phyloP scores from a whole-genome alignment of 441 rosid genomes.

The Melastoma candidum region DNA sequence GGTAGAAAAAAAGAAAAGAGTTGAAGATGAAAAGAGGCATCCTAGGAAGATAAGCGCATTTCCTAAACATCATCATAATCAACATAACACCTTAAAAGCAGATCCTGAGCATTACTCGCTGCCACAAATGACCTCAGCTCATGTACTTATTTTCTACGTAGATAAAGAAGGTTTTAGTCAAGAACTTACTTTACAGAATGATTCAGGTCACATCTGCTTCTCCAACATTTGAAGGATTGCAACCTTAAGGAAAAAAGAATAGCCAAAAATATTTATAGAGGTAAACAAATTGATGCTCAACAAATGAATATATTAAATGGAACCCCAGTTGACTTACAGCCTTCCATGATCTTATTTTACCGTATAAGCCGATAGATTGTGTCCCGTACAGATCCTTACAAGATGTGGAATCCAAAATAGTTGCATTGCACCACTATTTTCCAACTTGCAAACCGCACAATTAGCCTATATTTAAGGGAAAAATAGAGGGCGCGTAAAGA shows the following conservation, averaged over 20 bases:
- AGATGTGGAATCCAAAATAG: constrained; percentile 73
- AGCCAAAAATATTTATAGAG: constrained; percentile 10
- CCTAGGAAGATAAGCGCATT: no score
- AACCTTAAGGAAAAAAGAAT: constrained; percentile 37
- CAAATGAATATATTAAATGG: constrained; percentile 7
- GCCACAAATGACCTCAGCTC: not conserved
- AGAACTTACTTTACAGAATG: constrained; percentile 72
- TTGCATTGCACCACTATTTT: constrained; percentile 65
- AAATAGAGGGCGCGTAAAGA: constrained; percentile 11
- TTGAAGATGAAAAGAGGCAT: no score
- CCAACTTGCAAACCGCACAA: constrained; percentile 93
- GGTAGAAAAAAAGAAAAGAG: no score
- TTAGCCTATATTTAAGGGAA: constrained; percentile 56
- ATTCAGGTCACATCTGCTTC: constrained; percentile 99
- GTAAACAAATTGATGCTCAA: not conserved
- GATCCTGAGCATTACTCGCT: not conserved
- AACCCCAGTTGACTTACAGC: constrained; percentile 53
- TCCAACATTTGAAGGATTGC: constrained; percentile 97
- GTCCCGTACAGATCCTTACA: constrained; percentile 89
- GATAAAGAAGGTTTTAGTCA: not conserved
- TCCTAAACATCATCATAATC: no score
- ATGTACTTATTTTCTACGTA: not conserved
- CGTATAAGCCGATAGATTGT: constrained; percentile 73
- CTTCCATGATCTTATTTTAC: constrained; percentile 94
- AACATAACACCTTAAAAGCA: not conserved